Evolutionary conservation across 1,284 basidiomycete genomes (phyloP), one percentile per base, ranked within the genome.

Genomic region (Athelia sp.): DNA sequence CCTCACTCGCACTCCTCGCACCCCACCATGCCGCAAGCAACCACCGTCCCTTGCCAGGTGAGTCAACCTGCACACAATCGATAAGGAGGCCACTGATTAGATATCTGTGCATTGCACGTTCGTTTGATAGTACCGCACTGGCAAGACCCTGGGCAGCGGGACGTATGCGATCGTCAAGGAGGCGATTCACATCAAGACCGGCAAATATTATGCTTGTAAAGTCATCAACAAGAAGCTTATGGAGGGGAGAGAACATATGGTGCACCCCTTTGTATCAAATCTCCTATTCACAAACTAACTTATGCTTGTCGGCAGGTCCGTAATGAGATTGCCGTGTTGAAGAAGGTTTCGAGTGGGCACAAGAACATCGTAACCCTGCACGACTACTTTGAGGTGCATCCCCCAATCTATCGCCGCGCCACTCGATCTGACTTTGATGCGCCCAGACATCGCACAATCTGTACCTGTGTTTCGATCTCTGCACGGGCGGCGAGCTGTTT

Each of bases 211-310:
- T 74, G 91, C 90, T n/a, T 93, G 91, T 78, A 94, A 93, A 68
- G 90, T 93, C 61, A 90, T 91, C 69, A 90, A 96, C 82, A 99
- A 98, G 79, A 93, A 95, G 67, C 85, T 99, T 59, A 96, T 99
- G 92, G 90, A 92, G 69, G 91, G 91, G 14, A 75, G 90, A 55
- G 90, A 93, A 70, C 82, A 92, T 65, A 91, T 93, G 90, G 91
- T 90, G 42, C 52, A n/a, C 48, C 29, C 49, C 40, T 19, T 11
- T 43, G n/a, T n/a, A n/a, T n/a, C n/a, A n/a, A n/a, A n/a, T 47
- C 54, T 26, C 52, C 29, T 40, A 35, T 26, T 17, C 18, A 46
- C 34, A 43, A 51, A 32, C 13, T 32, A 17, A 17, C 46, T 46
- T 6, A 17, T 21, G 15, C 13, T 4, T 29, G 26, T 34, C 36